Evolutionary conservation across 2,329 filamentous ascomycete genomes (phyloP).

Genomic region (Arthroderma uncinatum): DNA sequence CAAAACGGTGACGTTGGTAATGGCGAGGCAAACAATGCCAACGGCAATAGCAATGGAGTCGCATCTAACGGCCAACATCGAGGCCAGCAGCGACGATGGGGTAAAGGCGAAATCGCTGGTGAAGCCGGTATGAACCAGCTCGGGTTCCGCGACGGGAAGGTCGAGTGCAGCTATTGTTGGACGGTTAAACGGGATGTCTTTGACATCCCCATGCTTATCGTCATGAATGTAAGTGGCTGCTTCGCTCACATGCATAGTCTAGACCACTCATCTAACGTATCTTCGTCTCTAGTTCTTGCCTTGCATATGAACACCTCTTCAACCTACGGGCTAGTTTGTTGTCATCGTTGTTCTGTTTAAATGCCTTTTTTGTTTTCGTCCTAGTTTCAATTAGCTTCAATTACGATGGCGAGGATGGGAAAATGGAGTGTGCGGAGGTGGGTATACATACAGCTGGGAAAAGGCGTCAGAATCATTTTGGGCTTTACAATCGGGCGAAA

Average conservation of each 20-base stretch:
- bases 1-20: slow-evolving; percentile 16
- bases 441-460: neutral
- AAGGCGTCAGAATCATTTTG: neutral
- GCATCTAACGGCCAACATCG: slow-evolving; percentile 34
- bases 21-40: slow-evolving; percentile 9
- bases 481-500: neutral
- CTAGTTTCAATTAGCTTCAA: neutral
- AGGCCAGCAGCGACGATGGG: slow-evolving; percentile 36
- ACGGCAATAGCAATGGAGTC: neutral
- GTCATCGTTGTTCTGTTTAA: neutral
- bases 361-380: neutral
- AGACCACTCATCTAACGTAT: slow-evolving; percentile 6
- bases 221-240: slow-evolving; percentile 74
- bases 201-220: slow-evolving; percentile 96
- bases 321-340: no score
- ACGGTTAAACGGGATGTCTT: slow-evolving; percentile 94
- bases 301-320: slow-evolving; percentile 16
- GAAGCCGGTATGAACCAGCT: slow-evolving; percentile 66
- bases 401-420: neutral
- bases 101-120: slow-evolving; percentile 37
- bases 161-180: slow-evolving; percentile 94
- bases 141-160: slow-evolving; percentile 71
- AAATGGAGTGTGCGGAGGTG: neutral
- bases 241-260: neutral
- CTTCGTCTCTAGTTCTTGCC: slow-evolving; percentile 20